Base-by-base conservation (phyloP, 441 rosid genomes). In the Aleurites moluccanus region DNA sequence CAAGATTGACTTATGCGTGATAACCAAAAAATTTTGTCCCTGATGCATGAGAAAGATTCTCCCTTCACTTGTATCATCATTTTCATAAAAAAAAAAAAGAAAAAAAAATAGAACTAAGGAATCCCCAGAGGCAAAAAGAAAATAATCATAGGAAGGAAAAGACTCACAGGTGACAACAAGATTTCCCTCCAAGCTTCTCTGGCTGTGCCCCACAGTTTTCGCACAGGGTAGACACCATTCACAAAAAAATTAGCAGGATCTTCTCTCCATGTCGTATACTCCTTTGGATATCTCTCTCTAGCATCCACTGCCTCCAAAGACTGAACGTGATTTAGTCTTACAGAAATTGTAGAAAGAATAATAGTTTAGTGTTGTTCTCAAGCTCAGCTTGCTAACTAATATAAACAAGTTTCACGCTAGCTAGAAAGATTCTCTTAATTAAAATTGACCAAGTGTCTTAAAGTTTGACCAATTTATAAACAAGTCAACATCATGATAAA, bases 271-370 rank as follows among this genome's bases (percentile, higher is more conserved):
- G 83, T 57, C 45, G 68, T 73, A 67, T 80, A 85, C 85, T 87
- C 91, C 78, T 77, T 84, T 1, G 89, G 89, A 82, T 87, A 85
- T 68, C 42, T 83, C 78, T 75, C 77, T 87, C 56, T 82, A 72
- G 89, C 93, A 77, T 89, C 91, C 86, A 79, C 91, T 89, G 93
- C 91, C 91, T 88, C 89, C 82, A 83, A 79, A 84, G 84, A 78
- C 91, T 86, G 89, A 84, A 83, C 64, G 62, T 53, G 68, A 74
- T 79, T 87, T 83, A 86, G 86, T 77, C 81, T 68, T 53, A 64
- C 28, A 64, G 55, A 30, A 78, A 80, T 56, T 71, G 62, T 60
- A 57, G 45, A 53, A 75, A 57, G 55, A 14, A 50, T 23, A 75
- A 20, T 8, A 71, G 16, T 3, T 21, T 40, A 56, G 64, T 47